A percentile compares a stretch with the other conserved stretches of the same genome.
These are phyloP conservation scores for Straminergon stramineum DNA, from an alignment of 225 moss, liverwort and hornwort genomes.

Conservation along the genomic window DNA sequence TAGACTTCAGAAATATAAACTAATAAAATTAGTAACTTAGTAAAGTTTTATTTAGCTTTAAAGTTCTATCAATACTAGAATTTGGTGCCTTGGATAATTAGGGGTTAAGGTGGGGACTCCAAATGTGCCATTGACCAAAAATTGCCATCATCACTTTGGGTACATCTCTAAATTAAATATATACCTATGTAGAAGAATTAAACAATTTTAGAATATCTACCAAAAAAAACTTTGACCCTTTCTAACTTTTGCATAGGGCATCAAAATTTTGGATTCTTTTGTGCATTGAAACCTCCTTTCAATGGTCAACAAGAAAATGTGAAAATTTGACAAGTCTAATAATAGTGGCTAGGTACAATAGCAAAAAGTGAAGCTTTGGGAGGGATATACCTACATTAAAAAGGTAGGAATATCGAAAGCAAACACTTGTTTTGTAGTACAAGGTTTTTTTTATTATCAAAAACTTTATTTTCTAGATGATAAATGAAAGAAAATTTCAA, in stretches of 20 bases:
- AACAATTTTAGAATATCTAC: neutral
- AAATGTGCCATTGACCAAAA: neutral
- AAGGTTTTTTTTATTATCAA: accelerated
- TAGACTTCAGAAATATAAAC: too few relatives aligned
- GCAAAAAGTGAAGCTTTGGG: accelerated
- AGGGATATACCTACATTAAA: too few relatives aligned
- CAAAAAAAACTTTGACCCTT: neutral
- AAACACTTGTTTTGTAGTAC: neutral
- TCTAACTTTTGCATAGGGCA: accelerated
- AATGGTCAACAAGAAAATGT: neutral
- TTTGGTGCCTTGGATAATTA: too few relatives aligned
- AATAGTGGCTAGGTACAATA: accelerated
- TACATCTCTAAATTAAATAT: neutral
- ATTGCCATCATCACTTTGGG: accelerated
- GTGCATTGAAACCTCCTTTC: neutral
- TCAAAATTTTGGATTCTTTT: neutral
- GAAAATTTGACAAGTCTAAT: neutral
- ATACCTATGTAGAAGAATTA: neutral
- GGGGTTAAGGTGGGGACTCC: too few relatives aligned
- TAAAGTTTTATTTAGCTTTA: too few relatives aligned
- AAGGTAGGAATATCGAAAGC: too few relatives aligned
- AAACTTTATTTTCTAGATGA: accelerated
- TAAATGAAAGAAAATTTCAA: neutral
- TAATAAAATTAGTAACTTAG: too few relatives aligned
- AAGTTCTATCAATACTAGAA: too few relatives aligned